Base-by-base conservation (phyloP, 352 stramenopile genomes). In the Globisporangium alternatum region DNA sequence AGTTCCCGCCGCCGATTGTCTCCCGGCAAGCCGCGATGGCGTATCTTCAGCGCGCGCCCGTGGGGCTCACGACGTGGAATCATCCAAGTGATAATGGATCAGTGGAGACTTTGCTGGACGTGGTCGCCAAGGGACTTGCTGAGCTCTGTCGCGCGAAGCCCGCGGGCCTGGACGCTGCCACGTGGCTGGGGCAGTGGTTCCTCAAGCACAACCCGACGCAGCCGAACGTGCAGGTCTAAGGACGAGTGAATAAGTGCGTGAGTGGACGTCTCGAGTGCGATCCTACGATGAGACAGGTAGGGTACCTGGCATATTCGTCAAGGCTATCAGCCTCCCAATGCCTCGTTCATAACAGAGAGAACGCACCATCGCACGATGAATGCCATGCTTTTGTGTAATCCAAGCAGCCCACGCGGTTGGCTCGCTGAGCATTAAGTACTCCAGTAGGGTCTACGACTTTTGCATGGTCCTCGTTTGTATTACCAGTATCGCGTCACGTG, bases 141-240 rank as follows among this genome's bases (percentile, higher is more conserved):
- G 86, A 95, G 63, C 74, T 97, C 15, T 97, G 89, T 57, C 84
- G 88, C 8, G 68, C 88, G 37, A 96, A 96, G 22, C 86, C 83
- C 6, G 65, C 77, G 9, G 86, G 83, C 0, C 62, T 96, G 39
- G 69, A 90, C n/a, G 86, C 88, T n/a, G 79, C 91, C 41, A 76
- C 72, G 47, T 93, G 87, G 86, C 84, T 97, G 41, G 89, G 83
- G 17, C 68, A 86, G 8, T 97, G 87, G 83, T 78, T 97, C 45
- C 70, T 97, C 4, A 67, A 79, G 30, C 80, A 97, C 72, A 97
- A 97, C 59, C 89, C 90, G 47, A 91, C 84, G 56, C 83, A 96
- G 64, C 90, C 90, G 1, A 80, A 77, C 43, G 78, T 96, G 15
- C 56, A 83, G 39, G 76, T 76, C 8, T 75, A 86, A 22, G 15